A percentile compares a stretch with the other conserved stretches of the same genome.
phyloP scores from a whole-genome alignment of 2,329 filamentous ascomycete species.

The Fonsecaea multimorphosa region DNA sequence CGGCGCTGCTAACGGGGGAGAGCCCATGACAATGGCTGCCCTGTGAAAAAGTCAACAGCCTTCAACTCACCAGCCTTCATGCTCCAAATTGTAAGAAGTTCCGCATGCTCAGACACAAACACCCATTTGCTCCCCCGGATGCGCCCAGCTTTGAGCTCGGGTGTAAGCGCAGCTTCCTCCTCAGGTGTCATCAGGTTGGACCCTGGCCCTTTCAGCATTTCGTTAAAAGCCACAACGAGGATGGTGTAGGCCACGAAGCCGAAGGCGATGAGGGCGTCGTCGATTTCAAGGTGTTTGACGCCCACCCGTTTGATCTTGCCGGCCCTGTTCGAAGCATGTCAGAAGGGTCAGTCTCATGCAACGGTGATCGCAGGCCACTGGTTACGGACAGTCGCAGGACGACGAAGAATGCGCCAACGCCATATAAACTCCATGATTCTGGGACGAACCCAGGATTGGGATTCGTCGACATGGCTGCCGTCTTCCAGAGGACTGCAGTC shows the following conservation, averaged over 20 bases:
- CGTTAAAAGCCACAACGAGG: constrained; percentile 61
- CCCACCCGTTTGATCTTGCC: constrained; percentile 53
- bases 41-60: neutral
- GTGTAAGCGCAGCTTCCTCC: constrained; percentile 55
- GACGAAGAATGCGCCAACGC: constrained; percentile 47
- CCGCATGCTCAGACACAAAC: constrained; percentile 66
- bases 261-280: constrained; percentile 64
- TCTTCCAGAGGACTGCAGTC: neutral
- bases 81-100: constrained; percentile 62
- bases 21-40: constrained; percentile 59
- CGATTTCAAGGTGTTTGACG: constrained; percentile 58
- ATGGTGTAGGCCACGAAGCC: constrained; percentile 63
- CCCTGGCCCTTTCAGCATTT: constrained; percentile 60
- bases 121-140: constrained; percentile 66
- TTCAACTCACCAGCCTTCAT: constrained; percentile 50
- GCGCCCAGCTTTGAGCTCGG: constrained; percentile 51
- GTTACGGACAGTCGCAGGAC: constrained; percentile 48
- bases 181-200: constrained; percentile 65
- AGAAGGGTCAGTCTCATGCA: constrained; percentile 41
- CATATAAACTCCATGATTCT: constrained; percentile 51
- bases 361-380: neutral
- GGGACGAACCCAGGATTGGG: constrained; percentile 33
- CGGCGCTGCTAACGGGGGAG: constrained; percentile 56
- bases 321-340: constrained; percentile 39
- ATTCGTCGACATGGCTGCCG: constrained; percentile 17